A percentile compares a stretch with the other conserved stretches of the same genome.
Evolutionary conservation across 2,329 filamentous ascomycete genomes (phyloP).

Genomic region (Botryosphaeria dothidea): DNA sequence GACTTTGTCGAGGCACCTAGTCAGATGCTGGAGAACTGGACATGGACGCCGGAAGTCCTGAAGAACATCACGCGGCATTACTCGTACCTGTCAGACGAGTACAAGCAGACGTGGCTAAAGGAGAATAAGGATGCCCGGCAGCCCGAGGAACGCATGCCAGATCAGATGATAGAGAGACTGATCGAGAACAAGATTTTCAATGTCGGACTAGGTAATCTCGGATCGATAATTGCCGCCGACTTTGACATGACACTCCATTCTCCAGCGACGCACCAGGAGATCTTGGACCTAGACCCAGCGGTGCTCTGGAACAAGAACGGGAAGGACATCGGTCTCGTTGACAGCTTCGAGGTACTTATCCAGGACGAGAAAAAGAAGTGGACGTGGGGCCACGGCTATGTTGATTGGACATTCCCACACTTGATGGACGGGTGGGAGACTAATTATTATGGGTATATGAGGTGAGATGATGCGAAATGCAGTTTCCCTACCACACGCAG

Average conservation of each 20-base stretch:
- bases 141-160: slow-evolving; percentile 68
- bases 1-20: slow-evolving; percentile 54
- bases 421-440: slow-evolving; percentile 83
- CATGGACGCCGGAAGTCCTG: slow-evolving; percentile 52
- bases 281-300: slow-evolving; percentile 65
- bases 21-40: slow-evolving; percentile 57
- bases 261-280: slow-evolving; percentile 65
- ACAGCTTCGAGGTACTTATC: slow-evolving; percentile 70
- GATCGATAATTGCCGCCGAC: slow-evolving; percentile 76
- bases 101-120: slow-evolving; percentile 46
- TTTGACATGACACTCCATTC: slow-evolving; percentile 83
- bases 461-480: no score
- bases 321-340: slow-evolving; percentile 69
- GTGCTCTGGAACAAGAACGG: slow-evolving; percentile 72
- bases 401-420: slow-evolving; percentile 79
- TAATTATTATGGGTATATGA: slow-evolving; percentile 68
- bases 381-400: slow-evolving; percentile 74
- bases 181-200: slow-evolving; percentile 79
- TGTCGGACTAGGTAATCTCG: slow-evolving; percentile 73
- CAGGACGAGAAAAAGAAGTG: slow-evolving; percentile 40
- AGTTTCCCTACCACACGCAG: no score
- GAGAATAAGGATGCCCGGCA: slow-evolving; percentile 39
- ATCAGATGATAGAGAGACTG: slow-evolving; percentile 71
- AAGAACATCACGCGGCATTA: slow-evolving; percentile 71
- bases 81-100: slow-evolving; percentile 50